These are phyloP conservation scores for Wallacemonas sp. DNA, from an alignment of 208 protist genomes.

Conservation along the genomic window DNA sequence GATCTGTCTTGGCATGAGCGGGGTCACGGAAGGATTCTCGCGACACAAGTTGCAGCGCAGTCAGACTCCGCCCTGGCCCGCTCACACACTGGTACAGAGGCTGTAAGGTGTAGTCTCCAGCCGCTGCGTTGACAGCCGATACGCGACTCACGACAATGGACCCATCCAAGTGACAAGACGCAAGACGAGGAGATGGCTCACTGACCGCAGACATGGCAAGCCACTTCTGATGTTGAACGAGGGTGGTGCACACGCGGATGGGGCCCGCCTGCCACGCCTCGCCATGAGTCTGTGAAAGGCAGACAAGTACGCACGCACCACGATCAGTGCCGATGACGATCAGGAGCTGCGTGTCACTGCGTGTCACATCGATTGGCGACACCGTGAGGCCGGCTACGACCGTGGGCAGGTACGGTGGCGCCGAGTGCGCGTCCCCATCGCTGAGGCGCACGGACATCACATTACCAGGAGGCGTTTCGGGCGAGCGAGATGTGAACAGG, in stretches of 20 bases:
- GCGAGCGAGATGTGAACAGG: too few species aligned
- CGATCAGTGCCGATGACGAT: conserved; percentile 1
- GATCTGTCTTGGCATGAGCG: background rate
- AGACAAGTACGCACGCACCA: background rate
- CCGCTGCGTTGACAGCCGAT: background rate
- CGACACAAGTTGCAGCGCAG: background rate
- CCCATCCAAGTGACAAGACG: background rate
- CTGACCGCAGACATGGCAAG: background rate
- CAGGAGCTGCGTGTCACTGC: background rate
- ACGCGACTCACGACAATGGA: background rate
- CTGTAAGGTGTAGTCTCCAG: background rate
- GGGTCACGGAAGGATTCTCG: too few species aligned
- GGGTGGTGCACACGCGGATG: background rate
- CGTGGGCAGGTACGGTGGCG: too few species aligned
- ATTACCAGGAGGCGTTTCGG: too few species aligned
- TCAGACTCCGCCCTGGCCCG: conserved; percentile 1
- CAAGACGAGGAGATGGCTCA: background rate
- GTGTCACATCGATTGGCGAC: background rate
- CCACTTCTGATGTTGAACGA: conserved; percentile 1
- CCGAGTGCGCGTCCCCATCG: too few species aligned
- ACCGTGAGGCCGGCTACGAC: too few species aligned
- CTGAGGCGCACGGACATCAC: too few species aligned
- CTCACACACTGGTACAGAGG: background rate
- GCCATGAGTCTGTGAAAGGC: too few species aligned
- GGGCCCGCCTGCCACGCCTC: too few species aligned